These are phyloP conservation scores for Saccharomycopsis babjevae DNA, from an alignment of 805 yeast species.

Conservation along the genomic window DNA sequence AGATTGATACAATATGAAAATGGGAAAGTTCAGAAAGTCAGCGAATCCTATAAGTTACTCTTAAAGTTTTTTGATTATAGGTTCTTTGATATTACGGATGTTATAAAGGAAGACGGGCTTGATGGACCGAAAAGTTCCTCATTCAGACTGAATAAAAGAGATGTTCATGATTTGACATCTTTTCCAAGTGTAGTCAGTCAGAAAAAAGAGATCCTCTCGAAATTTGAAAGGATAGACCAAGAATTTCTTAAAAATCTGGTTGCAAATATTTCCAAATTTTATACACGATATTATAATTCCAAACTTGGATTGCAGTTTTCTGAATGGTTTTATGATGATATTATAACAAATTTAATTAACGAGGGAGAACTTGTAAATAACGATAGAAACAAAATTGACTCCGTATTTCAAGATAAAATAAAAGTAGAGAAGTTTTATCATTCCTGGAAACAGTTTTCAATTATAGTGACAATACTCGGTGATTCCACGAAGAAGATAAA, in stretches of 20 bases:
- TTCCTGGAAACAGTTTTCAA: conserved; percentile 69
- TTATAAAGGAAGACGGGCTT: background rate
- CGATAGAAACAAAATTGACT: conserved; percentile 20
- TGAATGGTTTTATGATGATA: conserved; percentile 49
- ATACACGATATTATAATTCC: conserved; percentile 68
- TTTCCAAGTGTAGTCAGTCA: conserved; percentile 8
- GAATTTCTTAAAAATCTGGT: conserved; percentile 50
- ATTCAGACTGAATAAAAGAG: background rate
- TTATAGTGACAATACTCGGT: conserved; percentile 47
- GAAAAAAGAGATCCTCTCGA: background rate
- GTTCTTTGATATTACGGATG: background rate
- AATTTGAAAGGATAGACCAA: conserved; percentile 31
- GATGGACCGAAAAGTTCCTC: background rate
- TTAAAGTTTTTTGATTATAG: background rate
- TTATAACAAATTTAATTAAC: conserved; percentile 24
- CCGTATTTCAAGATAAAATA: conserved; percentile 28
- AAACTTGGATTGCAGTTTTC: conserved; percentile 63
- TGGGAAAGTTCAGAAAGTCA: background rate
- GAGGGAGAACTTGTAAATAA: background rate
- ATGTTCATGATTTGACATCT: background rate
- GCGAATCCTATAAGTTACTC: background rate
- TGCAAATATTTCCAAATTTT: conserved; percentile 32
- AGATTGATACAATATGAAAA: background rate
- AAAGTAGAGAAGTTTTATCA: conserved; percentile 47
- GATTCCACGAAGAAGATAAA: conserved; percentile 31